Conservation (phyloP, 495 filamentous ascomycete genomes). For the Penicillium maclennaniae region DNA sequence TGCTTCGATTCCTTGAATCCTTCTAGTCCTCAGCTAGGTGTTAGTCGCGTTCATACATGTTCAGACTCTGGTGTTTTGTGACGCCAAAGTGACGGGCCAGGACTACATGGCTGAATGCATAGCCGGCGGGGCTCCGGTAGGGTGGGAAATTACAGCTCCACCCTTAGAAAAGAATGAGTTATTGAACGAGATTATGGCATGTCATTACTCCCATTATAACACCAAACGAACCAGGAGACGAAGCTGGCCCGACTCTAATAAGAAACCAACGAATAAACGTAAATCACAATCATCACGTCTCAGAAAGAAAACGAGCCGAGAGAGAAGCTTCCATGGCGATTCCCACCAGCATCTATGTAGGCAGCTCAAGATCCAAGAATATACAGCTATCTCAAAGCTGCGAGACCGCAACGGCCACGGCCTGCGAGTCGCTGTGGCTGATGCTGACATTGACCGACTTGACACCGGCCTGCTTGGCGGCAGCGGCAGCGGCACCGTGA, state of each 20-base stretch:
- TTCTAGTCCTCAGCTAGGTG: too few species aligned
- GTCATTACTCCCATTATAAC: slow-evolving; percentile 33
- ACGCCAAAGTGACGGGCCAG: too few species aligned
- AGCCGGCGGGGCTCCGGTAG: too few species aligned
- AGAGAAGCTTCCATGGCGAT: neutral
- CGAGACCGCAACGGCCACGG: slow-evolving; percentile 88
- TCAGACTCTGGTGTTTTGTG: too few species aligned
- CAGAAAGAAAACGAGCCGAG: slow-evolving; percentile 9
- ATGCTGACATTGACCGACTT: slow-evolving; percentile 89
- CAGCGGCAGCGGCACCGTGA: slow-evolving; percentile 74
- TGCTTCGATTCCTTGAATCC: too few species aligned
- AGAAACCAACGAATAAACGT: slow-evolving; percentile 9
- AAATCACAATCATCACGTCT: slow-evolving; percentile 36
- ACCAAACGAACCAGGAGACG: slow-evolving; percentile 29
- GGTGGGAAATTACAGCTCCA: too few species aligned
- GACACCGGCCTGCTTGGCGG: slow-evolving; percentile 77
- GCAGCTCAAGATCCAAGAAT: neutral
- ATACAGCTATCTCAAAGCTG: slow-evolving; percentile 38
- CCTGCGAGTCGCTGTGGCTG: slow-evolving; percentile 87
- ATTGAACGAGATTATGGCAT: slow-evolving; percentile 17
- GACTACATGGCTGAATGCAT: too few species aligned
- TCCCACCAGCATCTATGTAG: slow-evolving; percentile 7
- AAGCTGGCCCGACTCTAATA: slow-evolving; percentile 23
- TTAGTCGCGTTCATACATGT: too few species aligned
- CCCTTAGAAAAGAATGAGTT: neutral